A percentile compares a stretch with the other conserved stretches of the same genome.
Evolutionary conservation across 2,329 filamentous ascomycete species (phyloP).

Genomic region (Coccinonectria pachysandricola): DNA sequence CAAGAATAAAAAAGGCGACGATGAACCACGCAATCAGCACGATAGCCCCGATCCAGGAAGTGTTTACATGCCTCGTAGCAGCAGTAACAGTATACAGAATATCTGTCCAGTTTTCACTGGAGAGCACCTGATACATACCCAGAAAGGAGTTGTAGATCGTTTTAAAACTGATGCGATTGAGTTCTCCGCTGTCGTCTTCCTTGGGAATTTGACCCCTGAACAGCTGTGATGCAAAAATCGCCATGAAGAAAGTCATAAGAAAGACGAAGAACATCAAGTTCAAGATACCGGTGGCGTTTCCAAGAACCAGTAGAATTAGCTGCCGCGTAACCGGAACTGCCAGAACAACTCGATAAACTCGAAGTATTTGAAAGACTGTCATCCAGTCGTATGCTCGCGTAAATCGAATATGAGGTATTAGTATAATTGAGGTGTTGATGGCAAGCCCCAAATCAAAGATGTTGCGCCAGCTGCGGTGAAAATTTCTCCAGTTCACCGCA

Average conservation of each 20-base stretch:
- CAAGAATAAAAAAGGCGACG: constrained; percentile 82
- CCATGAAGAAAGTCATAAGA: constrained; percentile 83
- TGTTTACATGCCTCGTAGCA: constrained; percentile 53
- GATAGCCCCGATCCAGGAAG: constrained; percentile 84
- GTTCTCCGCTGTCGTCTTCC: constrained; percentile 48
- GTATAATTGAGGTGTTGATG: constrained; percentile 71
- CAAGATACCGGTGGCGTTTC: constrained; percentile 82
- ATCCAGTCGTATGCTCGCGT: constrained; percentile 78
- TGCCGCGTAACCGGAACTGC: constrained; percentile 80
- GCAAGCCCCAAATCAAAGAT: constrained; percentile 72
- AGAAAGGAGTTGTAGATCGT: constrained; percentile 94
- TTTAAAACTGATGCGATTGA: constrained; percentile 66
- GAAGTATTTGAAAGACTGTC: constrained; percentile 83
- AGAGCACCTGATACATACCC: constrained; percentile 95
- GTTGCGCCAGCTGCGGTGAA: constrained; percentile 65
- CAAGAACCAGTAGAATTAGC: constrained; percentile 77
- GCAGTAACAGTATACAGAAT: constrained; percentile 76
- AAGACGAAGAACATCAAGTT: constrained; percentile 97
- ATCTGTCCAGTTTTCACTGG: constrained; percentile 89
- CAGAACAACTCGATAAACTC: constrained; percentile 84
- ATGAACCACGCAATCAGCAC: constrained; percentile 97
- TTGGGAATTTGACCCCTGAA: constrained; percentile 77
- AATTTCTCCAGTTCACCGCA: constrained; percentile 66
- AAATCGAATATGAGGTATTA: constrained; percentile 69
- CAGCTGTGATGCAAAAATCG: constrained; percentile 87